Evolutionary conservation across 139 green algal species (phyloP).

Genomic region (Trebouxia sp.): DNA sequence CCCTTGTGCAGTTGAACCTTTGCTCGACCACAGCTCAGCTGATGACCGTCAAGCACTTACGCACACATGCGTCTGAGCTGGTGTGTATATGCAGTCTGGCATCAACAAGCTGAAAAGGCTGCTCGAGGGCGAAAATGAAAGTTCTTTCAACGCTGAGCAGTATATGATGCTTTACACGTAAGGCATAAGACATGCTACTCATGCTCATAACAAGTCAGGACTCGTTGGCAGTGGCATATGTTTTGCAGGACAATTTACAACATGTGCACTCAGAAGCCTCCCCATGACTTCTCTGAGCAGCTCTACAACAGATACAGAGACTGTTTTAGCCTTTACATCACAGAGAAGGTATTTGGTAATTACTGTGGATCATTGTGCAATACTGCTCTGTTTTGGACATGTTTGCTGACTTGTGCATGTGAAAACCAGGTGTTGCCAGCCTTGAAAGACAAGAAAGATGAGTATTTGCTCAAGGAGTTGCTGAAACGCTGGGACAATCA

Average conservation of each 20-base stretch:
- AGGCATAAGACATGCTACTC: constrained; percentile 22
- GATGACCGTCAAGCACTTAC: neutral
- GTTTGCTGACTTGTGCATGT: neutral
- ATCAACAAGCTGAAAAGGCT: constrained; percentile 95
- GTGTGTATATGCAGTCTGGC: constrained; percentile 64
- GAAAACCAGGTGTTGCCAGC: constrained; percentile 75
- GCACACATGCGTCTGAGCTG: neutral
- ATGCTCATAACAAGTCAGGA: neutral
- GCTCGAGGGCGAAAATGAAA: constrained; percentile 80
- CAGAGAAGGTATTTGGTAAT: constrained; percentile 59
- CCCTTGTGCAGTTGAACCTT: no score
- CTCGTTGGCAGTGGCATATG: neutral
- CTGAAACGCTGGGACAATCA: constrained; percentile 94
- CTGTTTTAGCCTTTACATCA: constrained; percentile 95
- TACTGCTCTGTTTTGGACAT: neutral
- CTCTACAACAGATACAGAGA: constrained; percentile 93
- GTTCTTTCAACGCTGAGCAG: constrained; percentile 91
- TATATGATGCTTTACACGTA: constrained; percentile 98
- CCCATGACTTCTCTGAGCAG: constrained; percentile 96
- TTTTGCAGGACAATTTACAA: constrained; percentile 92
- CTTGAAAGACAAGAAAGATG: constrained; percentile 79
- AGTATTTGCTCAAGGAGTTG: constrained; percentile 93
- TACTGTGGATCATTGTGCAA: neutral
- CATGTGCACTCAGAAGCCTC: constrained; percentile 99
- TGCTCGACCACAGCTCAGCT: no score